Base-by-base conservation (phyloP, 2,329 filamentous ascomycete genomes). In the Diplocarpon rosae region DNA sequence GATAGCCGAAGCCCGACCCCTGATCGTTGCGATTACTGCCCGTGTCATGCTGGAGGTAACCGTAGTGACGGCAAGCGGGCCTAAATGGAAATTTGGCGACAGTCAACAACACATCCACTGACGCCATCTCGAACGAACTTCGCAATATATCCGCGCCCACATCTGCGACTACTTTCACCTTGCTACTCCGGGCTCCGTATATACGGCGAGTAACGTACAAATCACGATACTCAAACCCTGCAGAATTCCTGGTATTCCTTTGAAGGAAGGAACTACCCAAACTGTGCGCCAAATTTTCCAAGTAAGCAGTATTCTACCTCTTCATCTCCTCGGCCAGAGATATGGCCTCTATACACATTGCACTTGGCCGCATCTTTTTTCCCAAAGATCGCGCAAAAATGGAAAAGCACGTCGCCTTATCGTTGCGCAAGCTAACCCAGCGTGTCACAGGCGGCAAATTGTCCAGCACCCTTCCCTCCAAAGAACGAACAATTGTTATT, bases 391-490 rank as follows among this genome's bases (percentile, higher is more conserved):
- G 27, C 45, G 46, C 20, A 32, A 46, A 13, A 31, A 53, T 55
- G 53, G 48, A 49, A 47, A 49, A 50, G 41, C 43, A 50, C 30
- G 42, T 45, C 34, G 43, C 43, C 29, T 36, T 31, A 35, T 45
- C 49, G 41, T 36, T 54, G 36, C 47, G 51, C 30, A 58, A 55
- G 51, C 56, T 61, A 49, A 62, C 52, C 14, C 47, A 50, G 49
- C 54, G 56, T 50, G 49, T 56, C 29, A 43, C 42, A 56, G 52
- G 45, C 39, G 42, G 49, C 41, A 50, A 27, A 42, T 39, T 20
- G 20, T 34, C 45, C 28, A 41, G 50, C 59, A 52, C 53, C 24
- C 42, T 35, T 35, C 32, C 43, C 13, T 32, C 44, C 35, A 46
- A 15, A 31, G 38, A 32, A 30, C 33, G 31, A 39, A 32, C 30